These are phyloP conservation scores for Cercospora brassicicola DNA, from an alignment of 2,329 filamentous ascomycete genomes.

Conservation along the genomic window DNA sequence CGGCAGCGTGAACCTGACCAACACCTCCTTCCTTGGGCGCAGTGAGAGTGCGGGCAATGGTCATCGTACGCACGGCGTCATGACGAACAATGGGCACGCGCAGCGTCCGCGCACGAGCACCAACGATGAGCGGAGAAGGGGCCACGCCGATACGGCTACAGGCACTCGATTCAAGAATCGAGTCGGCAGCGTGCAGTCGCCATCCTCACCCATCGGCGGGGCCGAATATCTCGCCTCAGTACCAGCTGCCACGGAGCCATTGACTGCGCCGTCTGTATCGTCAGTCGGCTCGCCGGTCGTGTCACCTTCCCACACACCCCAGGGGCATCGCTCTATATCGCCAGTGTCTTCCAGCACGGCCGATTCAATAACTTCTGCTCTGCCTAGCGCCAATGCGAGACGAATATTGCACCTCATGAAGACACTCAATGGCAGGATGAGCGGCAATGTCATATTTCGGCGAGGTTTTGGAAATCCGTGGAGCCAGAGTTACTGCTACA, in stretches of 20 bases:
- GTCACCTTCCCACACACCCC: slow-evolving; percentile 25
- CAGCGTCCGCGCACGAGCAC: slow-evolving; percentile 53
- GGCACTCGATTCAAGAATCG: slow-evolving; percentile 58
- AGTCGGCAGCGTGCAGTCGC: slow-evolving; percentile 69
- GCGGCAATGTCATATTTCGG: slow-evolving; percentile 73
- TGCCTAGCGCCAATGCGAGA: slow-evolving; percentile 57
- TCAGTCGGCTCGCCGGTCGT: slow-evolving; percentile 34
- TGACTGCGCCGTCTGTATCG: slow-evolving; percentile 35
- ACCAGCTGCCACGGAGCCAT: slow-evolving; percentile 31
- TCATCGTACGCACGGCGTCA: slow-evolving; percentile 25
- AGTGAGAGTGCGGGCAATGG: slow-evolving; percentile 33
- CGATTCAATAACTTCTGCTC: slow-evolving; percentile 34
- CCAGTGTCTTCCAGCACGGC: slow-evolving; percentile 34
- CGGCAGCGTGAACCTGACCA: slow-evolving; percentile 26
- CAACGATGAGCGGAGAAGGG: slow-evolving; percentile 48
- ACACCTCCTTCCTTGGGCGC: slow-evolving; percentile 25
- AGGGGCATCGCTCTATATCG: slow-evolving; percentile 34
- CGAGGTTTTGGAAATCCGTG: slow-evolving; percentile 62
- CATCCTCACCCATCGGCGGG: slow-evolving; percentile 49
- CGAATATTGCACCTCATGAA: slow-evolving; percentile 75
- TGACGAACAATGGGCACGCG: slow-evolving; percentile 21
- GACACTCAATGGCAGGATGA: slow-evolving; percentile 74
- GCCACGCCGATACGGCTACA: slow-evolving; percentile 44
- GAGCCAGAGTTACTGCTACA: slow-evolving; percentile 71
- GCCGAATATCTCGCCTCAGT: slow-evolving; percentile 38